phyloP scores from a whole-genome alignment of 768 basidiomycete species.

The Auricularia auricula-judae region DNA sequence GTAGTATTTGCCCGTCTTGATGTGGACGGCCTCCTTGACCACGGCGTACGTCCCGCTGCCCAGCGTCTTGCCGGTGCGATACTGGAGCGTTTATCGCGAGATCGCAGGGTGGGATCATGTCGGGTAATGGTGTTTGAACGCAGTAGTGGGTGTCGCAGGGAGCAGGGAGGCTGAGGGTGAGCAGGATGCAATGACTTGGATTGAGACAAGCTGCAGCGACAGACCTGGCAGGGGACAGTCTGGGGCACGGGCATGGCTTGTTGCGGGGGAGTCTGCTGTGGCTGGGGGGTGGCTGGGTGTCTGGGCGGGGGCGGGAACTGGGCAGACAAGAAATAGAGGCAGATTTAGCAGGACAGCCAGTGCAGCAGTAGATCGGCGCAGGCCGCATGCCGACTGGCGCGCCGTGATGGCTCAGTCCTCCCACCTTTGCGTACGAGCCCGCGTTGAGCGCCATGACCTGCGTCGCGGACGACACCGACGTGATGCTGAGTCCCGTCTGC shows the following conservation, averaged over 20 bases:
- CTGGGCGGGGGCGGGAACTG: background rate
- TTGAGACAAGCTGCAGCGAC: conserved; percentile 1
- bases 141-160: background rate
- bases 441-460: background rate
- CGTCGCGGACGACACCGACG: background rate
- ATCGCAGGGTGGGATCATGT: background rate
- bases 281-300: background rate
- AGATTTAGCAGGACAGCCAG: background rate
- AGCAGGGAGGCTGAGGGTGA: background rate
- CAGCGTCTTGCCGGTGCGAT: conserved; percentile 78
- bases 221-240: conserved; percentile 39
- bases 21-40: conserved; percentile 90
- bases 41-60: conserved; percentile 93
- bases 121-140: background rate
- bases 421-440: background rate
- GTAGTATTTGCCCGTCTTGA: conserved; percentile 87
- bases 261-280: background rate
- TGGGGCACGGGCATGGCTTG: conserved; percentile 14
- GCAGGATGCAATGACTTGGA: background rate
- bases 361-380: background rate
- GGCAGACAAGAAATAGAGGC: background rate
- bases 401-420: background rate
- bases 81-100: conserved; percentile 31
- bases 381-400: background rate
- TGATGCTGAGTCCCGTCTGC: background rate